Evolutionary conservation across 139 green algal genomes (phyloP).

Genomic region (Chlamydomonas sp.): DNA sequence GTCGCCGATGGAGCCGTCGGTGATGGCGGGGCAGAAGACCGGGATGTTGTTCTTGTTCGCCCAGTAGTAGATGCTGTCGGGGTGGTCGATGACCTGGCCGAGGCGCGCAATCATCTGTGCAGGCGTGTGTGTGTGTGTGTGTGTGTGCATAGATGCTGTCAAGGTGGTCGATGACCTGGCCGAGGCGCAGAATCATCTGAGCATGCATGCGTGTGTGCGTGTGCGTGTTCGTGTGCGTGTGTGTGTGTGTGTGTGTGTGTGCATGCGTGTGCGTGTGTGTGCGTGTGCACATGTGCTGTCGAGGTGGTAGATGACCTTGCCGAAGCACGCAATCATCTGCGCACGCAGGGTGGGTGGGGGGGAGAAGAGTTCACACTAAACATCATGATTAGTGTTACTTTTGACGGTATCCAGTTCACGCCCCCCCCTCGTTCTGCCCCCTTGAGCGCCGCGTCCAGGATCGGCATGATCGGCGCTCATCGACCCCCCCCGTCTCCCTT

Average conservation of each 20-base stretch:
- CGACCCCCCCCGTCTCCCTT: no score
- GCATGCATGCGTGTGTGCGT: no score
- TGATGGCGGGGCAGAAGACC: slow-evolving; percentile 92
- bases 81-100: slow-evolving; percentile 79
- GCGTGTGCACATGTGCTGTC: slow-evolving; percentile 83
- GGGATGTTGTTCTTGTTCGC: slow-evolving; percentile 84
- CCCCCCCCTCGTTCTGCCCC: slow-evolving; percentile 82
- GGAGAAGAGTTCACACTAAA: not conserved
- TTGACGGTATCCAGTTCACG: slow-evolving; percentile 88
- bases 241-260: no score
- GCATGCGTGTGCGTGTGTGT: no score
- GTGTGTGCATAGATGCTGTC: slow-evolving; percentile 83
- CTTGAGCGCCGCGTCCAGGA: slow-evolving; percentile 84
- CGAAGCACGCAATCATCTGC: slow-evolving; percentile 44
- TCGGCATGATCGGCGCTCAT: slow-evolving; percentile 95
- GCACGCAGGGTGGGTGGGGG: no score
- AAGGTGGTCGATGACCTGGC: slow-evolving; percentile 79
- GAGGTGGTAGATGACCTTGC: slow-evolving; percentile 79
- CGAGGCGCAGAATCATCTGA: slow-evolving; percentile 44
- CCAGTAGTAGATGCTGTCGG: slow-evolving; percentile 90
- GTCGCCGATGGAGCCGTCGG: slow-evolving; percentile 88
- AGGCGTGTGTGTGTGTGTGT: no score
- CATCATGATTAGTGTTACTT: slow-evolving; percentile 37
- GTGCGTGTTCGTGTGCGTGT: no score
- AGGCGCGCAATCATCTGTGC: slow-evolving; percentile 42